Evolutionary conservation across 2,329 filamentous ascomycete species (phyloP).

Genomic region (Tolypocladium tropicale): DNA sequence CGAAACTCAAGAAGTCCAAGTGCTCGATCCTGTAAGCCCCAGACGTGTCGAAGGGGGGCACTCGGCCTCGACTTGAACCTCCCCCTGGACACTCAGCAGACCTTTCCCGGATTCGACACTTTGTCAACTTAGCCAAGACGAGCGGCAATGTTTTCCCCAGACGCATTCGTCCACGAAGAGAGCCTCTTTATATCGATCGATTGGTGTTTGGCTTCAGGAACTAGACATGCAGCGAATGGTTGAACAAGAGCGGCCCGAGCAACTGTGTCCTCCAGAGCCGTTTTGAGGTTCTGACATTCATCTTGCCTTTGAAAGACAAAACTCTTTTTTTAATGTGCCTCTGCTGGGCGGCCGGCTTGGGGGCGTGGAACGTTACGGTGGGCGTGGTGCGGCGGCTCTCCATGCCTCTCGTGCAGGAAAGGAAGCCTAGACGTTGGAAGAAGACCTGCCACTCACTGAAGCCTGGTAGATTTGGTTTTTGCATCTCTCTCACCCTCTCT

Average conservation of each 20-base stretch:
- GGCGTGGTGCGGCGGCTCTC: not conserved
- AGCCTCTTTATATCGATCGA: not conserved
- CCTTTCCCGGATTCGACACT: not conserved
- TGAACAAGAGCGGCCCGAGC: not conserved
- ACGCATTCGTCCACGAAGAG: not conserved
- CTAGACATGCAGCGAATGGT: conserved; percentile 2
- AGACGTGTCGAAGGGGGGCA: not conserved
- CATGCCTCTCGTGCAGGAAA: not conserved
- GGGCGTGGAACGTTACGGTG: not conserved
- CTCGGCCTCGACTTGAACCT: not conserved
- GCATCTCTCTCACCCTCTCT: conserved; percentile 11
- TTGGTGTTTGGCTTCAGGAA: not conserved
- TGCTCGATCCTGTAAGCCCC: conserved; percentile 55
- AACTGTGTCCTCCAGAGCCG: not conserved
- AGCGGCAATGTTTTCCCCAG: not conserved
- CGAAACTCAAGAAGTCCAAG: conserved; percentile 54
- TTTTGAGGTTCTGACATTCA: not conserved
- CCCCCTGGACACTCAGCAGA: not conserved
- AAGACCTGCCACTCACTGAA: conserved; percentile 7
- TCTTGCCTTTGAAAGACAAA: not conserved
- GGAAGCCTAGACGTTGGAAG: conserved; percentile 1
- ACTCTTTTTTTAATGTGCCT: conserved; percentile 1
- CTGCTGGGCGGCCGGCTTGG: not conserved
- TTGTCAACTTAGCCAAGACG: not conserved
- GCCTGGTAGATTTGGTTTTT: conserved; percentile 18